Evolutionary conservation across 2,329 filamentous ascomycete genomes (phyloP).

Genomic region (Paecilomyces fulvus): DNA sequence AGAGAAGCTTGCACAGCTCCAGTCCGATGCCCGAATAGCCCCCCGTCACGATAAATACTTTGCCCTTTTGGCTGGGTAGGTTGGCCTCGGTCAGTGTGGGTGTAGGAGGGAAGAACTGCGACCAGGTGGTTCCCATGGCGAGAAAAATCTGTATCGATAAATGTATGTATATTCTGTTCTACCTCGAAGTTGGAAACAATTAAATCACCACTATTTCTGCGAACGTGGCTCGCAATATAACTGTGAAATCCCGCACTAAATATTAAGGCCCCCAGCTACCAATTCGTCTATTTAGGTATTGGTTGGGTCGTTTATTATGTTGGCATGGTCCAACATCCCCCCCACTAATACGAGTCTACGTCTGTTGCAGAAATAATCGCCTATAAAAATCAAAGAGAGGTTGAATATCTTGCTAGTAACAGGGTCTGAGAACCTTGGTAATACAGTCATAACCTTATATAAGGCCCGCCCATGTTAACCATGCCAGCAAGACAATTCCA

Average conservation of each 20-base stretch:
- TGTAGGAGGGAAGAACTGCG: conserved; percentile 12
- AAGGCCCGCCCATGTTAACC: too few species aligned
- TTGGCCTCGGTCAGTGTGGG: conserved; percentile 14
- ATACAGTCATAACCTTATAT: too few species aligned
- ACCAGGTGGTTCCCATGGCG: background rate
- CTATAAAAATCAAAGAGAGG: too few species aligned
- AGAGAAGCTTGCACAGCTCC: conserved; percentile 16
- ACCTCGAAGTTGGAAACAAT: background rate
- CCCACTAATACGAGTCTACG: too few species aligned
- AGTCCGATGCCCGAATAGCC: conserved; percentile 16
- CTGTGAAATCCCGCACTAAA: background rate
- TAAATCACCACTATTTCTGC: too few species aligned
- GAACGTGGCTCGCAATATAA: background rate
- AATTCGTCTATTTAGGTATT: too few species aligned
- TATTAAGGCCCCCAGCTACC: background rate
- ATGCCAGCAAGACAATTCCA: too few species aligned
- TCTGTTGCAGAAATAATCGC: too few species aligned
- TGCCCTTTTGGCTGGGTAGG: conserved; percentile 10
- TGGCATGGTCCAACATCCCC: too few species aligned
- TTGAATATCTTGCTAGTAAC: too few species aligned
- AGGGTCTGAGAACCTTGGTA: too few species aligned
- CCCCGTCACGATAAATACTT: conserved; percentile 21
- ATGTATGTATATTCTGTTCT: background rate
- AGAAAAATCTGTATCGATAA: background rate
- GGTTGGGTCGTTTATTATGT: too few species aligned